Evolutionary conservation across 352 stramenopile genomes (phyloP), one percentile per base, ranked within the genome.

Genomic region (Globisporangium irregulare): DNA sequence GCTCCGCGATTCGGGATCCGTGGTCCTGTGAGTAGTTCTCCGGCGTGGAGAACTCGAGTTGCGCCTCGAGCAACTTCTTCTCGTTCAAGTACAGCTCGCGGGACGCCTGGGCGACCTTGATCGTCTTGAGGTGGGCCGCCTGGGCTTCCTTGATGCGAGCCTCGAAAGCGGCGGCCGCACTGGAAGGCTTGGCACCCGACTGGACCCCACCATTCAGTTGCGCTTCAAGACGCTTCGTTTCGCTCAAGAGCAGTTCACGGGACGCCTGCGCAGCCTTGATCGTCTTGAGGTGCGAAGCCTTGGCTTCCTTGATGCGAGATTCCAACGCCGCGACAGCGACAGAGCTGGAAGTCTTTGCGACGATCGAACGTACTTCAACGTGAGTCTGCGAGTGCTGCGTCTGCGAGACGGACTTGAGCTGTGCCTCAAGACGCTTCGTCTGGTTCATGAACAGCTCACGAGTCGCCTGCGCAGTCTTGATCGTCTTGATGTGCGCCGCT

Each of bases 181-280:
- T 60, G 6, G 43, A 51, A 22, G 43, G 43, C 43, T 51, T 51
- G 43, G 43, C 18, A n/a, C 43, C 18, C 18, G 18, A 24, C 43
- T 51, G 43, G 18, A 51, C 43, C 6, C 43, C 18, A 51, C 43
- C 43, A 20, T 24, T 43, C 36, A 70, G 20, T 61, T 71, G 59
- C 9, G 18, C 36, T 63, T 67, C 38, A n/a, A 54, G 53, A 27
- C 24, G 63, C 50, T 59, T 59, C 34, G 58, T 68, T 15, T 62
- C 29, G 56, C 34, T 62, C 18, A 24, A 24, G n/a, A 62, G 32
- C 20, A 50, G 32, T 9, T 68, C 63, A 15, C 54, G 63, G 29
- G 51, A 43, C 15, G 51, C 36, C 36, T 53, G 55, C 34, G 63
- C 51, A 36, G 34, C 43, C 54, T 36, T 56, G 63, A 68, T 60